These are phyloP conservation scores for Mycena pura DNA, from an alignment of 768 basidiomycete genomes.

Conservation along the genomic window DNA sequence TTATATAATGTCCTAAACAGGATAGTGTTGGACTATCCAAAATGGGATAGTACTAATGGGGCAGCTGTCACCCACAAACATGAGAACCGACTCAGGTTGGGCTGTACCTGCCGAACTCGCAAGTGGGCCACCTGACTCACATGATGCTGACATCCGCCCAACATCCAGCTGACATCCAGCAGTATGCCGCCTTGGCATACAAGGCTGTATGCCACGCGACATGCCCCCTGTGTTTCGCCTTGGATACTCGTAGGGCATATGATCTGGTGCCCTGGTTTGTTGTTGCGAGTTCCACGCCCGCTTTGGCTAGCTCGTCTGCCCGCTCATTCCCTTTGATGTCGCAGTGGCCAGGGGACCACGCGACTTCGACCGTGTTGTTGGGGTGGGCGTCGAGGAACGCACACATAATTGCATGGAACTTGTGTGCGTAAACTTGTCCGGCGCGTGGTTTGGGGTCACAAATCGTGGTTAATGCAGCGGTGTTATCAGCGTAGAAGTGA, in stretches of 20 bases:
- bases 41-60: too few species aligned
- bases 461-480: not conserved
- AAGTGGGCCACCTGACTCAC: too few species aligned
- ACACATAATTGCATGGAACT: constrained; percentile 24
- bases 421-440: constrained; percentile 22
- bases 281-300: constrained; percentile 14
- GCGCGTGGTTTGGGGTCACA: not conserved
- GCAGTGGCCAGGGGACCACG: constrained; percentile 33
- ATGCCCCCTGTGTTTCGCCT: too few species aligned
- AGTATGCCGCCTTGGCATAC: too few species aligned
- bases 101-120: too few species aligned
- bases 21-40: too few species aligned
- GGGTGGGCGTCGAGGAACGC: constrained; percentile 19
- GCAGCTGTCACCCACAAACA: too few species aligned
- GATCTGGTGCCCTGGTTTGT: constrained; percentile 11
- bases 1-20: too few species aligned
- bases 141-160: too few species aligned
- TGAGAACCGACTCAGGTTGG: too few species aligned
- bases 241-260: constrained; percentile 22
- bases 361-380: constrained; percentile 9
- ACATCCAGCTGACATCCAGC: too few species aligned
- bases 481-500: constrained; percentile 13
- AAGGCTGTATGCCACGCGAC: too few species aligned
- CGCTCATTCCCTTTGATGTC: constrained; percentile 31
- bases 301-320: constrained; percentile 34